Percentiles rank a stretch among this genome's conserved stretches.
These are phyloP conservation scores for Corymbia maculata DNA, from an alignment of 345 rosid genomes.

Conservation along the genomic window DNA sequence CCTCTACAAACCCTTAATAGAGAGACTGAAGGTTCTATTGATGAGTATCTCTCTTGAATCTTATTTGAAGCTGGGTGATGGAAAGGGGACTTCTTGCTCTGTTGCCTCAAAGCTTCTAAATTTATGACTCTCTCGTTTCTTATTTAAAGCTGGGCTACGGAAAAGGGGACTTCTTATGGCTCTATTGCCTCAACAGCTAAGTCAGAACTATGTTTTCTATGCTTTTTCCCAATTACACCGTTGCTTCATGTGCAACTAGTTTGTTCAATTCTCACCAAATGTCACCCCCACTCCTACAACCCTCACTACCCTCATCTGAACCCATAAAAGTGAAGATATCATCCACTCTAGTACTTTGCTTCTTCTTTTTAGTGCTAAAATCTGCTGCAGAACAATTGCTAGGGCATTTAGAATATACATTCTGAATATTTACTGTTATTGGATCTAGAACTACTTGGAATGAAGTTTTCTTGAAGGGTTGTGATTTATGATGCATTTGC, in stretches of 20 bases:
- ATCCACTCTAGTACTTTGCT: background rate
- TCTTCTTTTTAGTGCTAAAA: background rate
- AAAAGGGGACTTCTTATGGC: background rate
- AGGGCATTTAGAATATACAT: background rate
- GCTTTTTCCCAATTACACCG: background rate
- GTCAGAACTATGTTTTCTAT: background rate
- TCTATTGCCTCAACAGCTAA: background rate
- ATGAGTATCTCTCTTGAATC: background rate
- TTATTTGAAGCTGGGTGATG: background rate
- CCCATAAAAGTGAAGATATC: background rate
- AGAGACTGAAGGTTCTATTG: background rate
- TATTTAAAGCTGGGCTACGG: background rate
- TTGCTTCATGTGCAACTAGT: background rate
- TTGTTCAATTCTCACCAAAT: background rate
- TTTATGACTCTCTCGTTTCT: background rate
- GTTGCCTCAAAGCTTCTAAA: background rate
- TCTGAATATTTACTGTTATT: background rate
- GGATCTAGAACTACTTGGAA: background rate
- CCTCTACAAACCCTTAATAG: background rate
- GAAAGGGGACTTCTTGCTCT: background rate
- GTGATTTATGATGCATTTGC: background rate
- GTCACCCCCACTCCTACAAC: background rate
- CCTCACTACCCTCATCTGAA: background rate
- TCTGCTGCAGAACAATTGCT: background rate
- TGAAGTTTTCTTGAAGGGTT: background rate